Percentiles rank a stretch among this genome's conserved stretches.
Evolutionary conservation across 179 eudicot species (phyloP).

Genomic region (Spinacia oleracea): DNA sequence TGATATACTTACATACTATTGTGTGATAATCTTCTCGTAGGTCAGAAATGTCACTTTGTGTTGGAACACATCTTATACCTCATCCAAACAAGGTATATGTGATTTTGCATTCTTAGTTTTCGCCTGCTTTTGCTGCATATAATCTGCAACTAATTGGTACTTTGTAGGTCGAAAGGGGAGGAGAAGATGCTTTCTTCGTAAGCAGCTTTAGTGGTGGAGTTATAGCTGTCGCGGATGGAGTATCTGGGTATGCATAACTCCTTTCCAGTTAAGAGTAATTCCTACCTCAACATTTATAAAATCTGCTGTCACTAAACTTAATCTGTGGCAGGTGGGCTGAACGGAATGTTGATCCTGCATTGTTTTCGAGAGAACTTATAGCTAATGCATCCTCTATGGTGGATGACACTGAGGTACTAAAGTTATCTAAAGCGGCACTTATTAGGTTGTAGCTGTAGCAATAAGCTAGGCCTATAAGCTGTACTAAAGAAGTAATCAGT

Average conservation of each 20-base stretch:
- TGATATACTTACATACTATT: constrained; percentile 10
- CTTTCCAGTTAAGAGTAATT: neutral
- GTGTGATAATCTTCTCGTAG: constrained; percentile 28
- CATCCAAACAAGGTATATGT: constrained; percentile 80
- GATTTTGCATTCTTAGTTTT: neutral
- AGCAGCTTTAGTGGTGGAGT: constrained; percentile 71
- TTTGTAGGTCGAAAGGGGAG: constrained; percentile 78
- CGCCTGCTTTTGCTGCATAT: neutral
- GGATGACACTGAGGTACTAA: constrained; percentile 64
- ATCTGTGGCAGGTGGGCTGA: constrained; percentile 72
- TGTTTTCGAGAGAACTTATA: constrained; percentile 76
- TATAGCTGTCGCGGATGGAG: constrained; percentile 95
- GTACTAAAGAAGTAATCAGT: too few relatives aligned
- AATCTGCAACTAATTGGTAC: constrained; percentile 1
- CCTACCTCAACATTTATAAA: neutral
- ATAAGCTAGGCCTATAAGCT: too few relatives aligned
- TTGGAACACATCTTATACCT: constrained; percentile 81
- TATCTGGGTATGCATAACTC: constrained; percentile 66
- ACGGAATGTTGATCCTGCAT: constrained; percentile 77
- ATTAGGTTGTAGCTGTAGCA: neutral
- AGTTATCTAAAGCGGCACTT: neutral
- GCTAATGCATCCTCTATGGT: constrained; percentile 64
- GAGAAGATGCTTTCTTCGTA: constrained; percentile 89
- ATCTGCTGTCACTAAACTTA: neutral
- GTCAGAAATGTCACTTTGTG: constrained; percentile 55